Conservation (phyloP, 1,284 basidiomycete genomes). For the Cutaneotrichosporon dermatis region DNA sequence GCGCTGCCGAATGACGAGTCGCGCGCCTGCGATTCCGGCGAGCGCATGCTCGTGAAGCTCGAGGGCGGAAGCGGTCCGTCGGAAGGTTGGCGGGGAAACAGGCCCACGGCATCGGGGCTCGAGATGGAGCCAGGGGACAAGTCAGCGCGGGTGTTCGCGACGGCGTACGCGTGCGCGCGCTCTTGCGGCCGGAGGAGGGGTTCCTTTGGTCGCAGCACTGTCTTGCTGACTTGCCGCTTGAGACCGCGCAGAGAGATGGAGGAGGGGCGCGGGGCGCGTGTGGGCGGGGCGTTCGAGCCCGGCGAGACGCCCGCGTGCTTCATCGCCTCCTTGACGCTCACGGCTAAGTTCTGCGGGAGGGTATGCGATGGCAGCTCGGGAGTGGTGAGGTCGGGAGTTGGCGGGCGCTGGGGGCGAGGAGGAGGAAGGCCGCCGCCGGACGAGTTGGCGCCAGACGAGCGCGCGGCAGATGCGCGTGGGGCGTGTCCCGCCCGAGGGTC, state of each 20-base stretch:
- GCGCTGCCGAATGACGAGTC: neutral
- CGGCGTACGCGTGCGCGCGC: too few relatives aligned
- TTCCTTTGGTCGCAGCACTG: neutral
- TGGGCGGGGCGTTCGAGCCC: neutral
- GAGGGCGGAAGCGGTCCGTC: neutral
- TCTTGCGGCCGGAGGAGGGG: neutral
- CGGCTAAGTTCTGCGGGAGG: constrained; percentile 8
- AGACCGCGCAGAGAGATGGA: constrained; percentile 12
- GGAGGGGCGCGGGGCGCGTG: constrained; percentile 1
- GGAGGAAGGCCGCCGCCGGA: neutral
- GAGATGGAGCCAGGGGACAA: too few relatives aligned
- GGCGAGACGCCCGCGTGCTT: neutral
- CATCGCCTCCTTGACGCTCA: constrained; percentile 7
- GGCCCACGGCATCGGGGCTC: neutral
- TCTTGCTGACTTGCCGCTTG: constrained; percentile 5
- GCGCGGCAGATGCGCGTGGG: neutral
- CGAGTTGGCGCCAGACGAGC: neutral
- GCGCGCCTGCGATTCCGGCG: neutral
- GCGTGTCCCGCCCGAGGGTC: neutral
- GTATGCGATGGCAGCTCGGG: constrained; percentile 6
- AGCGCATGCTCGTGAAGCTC: neutral
- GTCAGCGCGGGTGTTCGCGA: too few relatives aligned
- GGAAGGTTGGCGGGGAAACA: neutral
- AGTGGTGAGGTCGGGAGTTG: constrained; percentile 17
- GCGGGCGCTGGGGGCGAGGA: constrained; percentile 16